phyloP scores from a whole-genome alignment of 2,329 filamentous ascomycete genomes.

The Golovinomyces cichoracearum region DNA sequence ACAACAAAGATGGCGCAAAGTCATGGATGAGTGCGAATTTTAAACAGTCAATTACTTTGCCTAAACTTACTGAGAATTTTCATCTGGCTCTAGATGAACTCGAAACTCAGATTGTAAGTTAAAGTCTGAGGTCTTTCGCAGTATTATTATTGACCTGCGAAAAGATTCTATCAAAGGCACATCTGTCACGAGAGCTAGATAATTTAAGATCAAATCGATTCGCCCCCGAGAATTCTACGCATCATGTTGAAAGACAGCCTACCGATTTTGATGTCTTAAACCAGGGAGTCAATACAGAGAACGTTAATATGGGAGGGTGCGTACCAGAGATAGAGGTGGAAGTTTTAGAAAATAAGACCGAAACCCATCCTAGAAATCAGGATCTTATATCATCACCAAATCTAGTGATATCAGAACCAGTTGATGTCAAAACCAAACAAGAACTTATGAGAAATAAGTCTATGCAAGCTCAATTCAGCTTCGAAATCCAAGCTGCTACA shows the following conservation, averaged over 20 bases:
- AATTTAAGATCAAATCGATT: background rate
- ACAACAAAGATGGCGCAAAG: constrained; percentile 21
- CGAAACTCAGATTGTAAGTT: constrained; percentile 29
- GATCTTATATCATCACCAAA: too few relatives aligned
- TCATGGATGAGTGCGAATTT: constrained; percentile 13
- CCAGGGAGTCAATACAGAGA: background rate
- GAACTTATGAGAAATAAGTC: background rate
- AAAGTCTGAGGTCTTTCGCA: background rate
- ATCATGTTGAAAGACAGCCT: background rate
- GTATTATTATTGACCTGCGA: background rate
- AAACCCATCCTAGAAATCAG: too few relatives aligned
- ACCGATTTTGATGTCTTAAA: background rate
- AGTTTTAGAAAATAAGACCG: background rate
- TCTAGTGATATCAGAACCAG: too few relatives aligned
- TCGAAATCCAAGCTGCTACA: too few relatives aligned
- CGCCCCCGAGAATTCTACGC: background rate
- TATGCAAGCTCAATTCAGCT: background rate
- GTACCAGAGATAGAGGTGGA: background rate
- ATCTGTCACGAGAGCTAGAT: background rate
- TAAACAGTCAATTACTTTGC: constrained; percentile 10
- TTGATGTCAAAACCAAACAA: background rate
- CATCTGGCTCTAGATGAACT: constrained; percentile 29
- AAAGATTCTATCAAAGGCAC: background rate
- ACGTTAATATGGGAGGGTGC: background rate
- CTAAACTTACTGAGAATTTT: constrained; percentile 12